Conservation (phyloP, 164 flowering plant genomes). For the Santalum album region DNA sequence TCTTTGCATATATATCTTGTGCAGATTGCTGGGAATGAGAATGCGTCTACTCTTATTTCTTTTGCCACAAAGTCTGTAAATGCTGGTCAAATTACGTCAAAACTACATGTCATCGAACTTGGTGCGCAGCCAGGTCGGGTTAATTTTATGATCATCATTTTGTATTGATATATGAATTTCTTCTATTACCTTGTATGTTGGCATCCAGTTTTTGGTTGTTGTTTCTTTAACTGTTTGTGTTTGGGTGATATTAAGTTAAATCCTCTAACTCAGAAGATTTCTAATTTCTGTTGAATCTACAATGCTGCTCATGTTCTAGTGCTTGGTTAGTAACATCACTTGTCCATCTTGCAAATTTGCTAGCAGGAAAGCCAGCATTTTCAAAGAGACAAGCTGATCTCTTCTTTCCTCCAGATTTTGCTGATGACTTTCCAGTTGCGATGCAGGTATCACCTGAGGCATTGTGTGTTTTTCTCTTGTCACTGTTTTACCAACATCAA, state of each 20-base stretch:
- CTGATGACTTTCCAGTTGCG: conserved; percentile 96
- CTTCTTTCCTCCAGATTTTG: conserved; percentile 99
- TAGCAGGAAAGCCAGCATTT: conserved; percentile 83
- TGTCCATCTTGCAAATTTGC: conserved; percentile 1
- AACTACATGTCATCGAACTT: conserved; percentile 94
- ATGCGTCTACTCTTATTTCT: conserved; percentile 68
- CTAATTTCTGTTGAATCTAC: neutral
- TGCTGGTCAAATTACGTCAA: conserved; percentile 93
- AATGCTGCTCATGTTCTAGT: neutral
- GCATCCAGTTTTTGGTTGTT: no score
- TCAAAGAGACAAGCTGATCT: conserved; percentile 97
- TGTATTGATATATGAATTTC: neutral
- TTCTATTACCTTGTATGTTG: neutral
- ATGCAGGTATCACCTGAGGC: conserved; percentile 71
- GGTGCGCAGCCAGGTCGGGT: conserved; percentile 91
- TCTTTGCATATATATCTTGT: conserved; percentile 4
- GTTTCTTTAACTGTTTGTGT: no score
- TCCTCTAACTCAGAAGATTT: no score
- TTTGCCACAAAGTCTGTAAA: conserved; percentile 81
- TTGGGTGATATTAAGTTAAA: no score
- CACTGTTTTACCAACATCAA: conserved; percentile 5
- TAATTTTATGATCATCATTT: conserved; percentile 1
- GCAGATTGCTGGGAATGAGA: conserved; percentile 91
- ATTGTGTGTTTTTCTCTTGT: neutral
- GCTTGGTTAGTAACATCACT: neutral